phyloP scores from a whole-genome alignment of 2,329 filamentous ascomycete species.

The Aureobasidium subglaciale region DNA sequence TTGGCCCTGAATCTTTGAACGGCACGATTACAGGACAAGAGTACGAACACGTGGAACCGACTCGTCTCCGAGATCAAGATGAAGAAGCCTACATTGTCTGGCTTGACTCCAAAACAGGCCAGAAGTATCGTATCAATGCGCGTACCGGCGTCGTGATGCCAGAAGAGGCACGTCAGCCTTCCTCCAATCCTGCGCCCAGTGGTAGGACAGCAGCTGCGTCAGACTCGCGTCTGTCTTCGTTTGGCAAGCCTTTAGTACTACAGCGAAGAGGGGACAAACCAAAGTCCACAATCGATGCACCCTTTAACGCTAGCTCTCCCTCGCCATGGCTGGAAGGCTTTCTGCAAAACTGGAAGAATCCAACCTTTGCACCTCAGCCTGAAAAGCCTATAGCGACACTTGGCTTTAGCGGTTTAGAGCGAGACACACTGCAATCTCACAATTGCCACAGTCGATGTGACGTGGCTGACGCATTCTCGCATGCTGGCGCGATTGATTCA shows the following conservation, averaged over 20 bases:
- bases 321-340: constrained; percentile 49
- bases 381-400: constrained; percentile 17
- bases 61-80: background rate
- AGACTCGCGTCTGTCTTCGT: constrained; percentile 21
- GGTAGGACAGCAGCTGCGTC: constrained; percentile 20
- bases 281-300: background rate
- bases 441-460: background rate
- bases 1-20: background rate
- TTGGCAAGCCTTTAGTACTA: constrained; percentile 29
- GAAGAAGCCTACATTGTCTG: constrained; percentile 38
- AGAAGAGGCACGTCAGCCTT: background rate
- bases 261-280: constrained; percentile 17
- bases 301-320: background rate
- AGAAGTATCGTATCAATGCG: constrained; percentile 45
- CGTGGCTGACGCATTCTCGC: constrained; percentile 17
- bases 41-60: too few relatives aligned
- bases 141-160: constrained; percentile 45
- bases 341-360: constrained; percentile 68
- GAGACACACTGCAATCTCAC: background rate
- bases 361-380: constrained; percentile 56
- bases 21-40: background rate
- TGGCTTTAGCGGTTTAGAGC: background rate
- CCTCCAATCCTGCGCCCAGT: too few relatives aligned
- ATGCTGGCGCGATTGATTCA: constrained; percentile 6
- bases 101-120: constrained; percentile 55